A percentile compares a stretch with the other conserved stretches of the same genome.
These are phyloP conservation scores for Silybum marianum DNA, from an alignment of 129 eudicot species.

Conservation along the genomic window DNA sequence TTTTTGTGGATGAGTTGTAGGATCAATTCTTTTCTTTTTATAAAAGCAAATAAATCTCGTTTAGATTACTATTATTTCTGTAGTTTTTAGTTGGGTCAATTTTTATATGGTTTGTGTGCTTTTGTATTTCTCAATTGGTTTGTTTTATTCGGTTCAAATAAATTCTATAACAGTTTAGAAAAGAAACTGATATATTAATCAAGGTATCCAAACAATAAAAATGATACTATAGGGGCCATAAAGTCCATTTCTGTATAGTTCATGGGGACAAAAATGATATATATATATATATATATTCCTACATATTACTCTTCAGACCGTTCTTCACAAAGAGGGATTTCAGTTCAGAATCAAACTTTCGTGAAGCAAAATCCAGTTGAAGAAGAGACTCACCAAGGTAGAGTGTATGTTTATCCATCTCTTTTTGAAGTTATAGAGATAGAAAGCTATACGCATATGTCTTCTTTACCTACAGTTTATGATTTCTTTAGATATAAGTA, in stretches of 20 bases:
- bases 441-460: neutral
- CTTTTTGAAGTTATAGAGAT: neutral
- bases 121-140: neutral
- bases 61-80: neutral
- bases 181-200: neutral
- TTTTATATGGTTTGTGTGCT: neutral
- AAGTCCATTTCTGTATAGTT: neutral
- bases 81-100: neutral
- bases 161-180: neutral
- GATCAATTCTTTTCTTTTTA: too few relatives aligned
- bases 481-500: neutral
- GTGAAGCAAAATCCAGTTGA: constrained; percentile 24
- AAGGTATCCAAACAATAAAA: neutral
- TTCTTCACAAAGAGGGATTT: neutral
- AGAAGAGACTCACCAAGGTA: constrained; percentile 24
- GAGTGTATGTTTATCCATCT: neutral
- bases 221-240: neutral
- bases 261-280: neutral
- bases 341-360: constrained; percentile 15
- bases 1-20: too few relatives aligned
- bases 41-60: neutral
- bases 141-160: neutral
- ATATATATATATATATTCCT: neutral
- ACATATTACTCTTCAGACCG: constrained; percentile 9
- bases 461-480: constrained; percentile 12